Evolutionary conservation across 768 basidiomycete genomes (phyloP).

Genomic region (Tricholoma terreum): DNA sequence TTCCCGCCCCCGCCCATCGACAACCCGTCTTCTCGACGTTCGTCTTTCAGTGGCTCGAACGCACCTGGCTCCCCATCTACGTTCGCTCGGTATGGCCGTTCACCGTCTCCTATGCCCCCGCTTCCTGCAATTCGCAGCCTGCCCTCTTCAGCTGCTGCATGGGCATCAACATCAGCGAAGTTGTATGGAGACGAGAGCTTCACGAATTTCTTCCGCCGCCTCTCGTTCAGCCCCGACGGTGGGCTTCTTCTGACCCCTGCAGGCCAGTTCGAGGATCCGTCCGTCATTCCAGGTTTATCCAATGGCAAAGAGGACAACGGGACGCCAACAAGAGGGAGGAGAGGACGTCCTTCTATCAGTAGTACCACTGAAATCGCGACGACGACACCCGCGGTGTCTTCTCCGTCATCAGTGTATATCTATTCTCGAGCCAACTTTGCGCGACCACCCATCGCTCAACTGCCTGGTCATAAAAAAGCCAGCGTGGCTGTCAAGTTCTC

Average conservation of each 20-base stretch:
- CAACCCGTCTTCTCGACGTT: conserved; percentile 52
- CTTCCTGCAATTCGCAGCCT: conserved; percentile 86
- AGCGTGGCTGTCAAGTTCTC: conserved; percentile 94
- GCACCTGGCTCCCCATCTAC: conserved; percentile 73
- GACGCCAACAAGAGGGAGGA: conserved; percentile 58
- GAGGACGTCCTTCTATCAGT: conserved; percentile 41
- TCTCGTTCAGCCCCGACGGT: conserved; percentile 95
- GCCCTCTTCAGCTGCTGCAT: conserved; percentile 45
- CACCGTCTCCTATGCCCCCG: conserved; percentile 88
- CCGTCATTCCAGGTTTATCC: conserved; percentile 39
- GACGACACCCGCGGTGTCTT: conserved; percentile 41
- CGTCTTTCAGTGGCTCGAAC: conserved; percentile 78
- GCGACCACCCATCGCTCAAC: conserved; percentile 86
- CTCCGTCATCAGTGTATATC: conserved; percentile 75
- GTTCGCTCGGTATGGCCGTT: conserved; percentile 68
- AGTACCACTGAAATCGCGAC: conserved; percentile 32
- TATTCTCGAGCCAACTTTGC: conserved; percentile 96
- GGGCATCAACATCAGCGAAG: conserved; percentile 62
- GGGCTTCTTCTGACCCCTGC: conserved; percentile 92
- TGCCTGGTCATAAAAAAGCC: conserved; percentile 95
- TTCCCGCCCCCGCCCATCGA: conserved; percentile 70
- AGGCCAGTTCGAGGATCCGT: conserved; percentile 94
- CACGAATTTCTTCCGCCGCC: conserved; percentile 92
- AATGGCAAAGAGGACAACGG: conserved; percentile 29
- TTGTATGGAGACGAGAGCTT: conserved; percentile 95